Conservation (phyloP, 352 stramenopile genomes). For the Globisporangium cystogenes region DNA sequence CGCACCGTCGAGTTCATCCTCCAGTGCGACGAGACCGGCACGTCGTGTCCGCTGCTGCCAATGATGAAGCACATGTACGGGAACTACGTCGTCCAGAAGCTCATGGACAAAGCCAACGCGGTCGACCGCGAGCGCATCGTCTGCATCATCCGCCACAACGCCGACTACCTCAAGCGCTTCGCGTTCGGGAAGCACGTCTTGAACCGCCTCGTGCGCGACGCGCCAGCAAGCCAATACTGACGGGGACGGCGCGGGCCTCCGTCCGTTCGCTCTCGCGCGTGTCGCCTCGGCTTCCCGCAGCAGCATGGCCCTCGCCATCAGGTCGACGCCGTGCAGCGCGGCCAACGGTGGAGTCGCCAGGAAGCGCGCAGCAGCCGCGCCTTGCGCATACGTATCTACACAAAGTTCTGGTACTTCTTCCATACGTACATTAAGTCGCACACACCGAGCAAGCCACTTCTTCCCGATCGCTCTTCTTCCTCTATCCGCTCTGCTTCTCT, state of each 20-base stretch:
- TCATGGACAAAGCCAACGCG: slow-evolving; percentile 89
- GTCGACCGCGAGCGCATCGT: slow-evolving; percentile 85
- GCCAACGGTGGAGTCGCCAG: background rate
- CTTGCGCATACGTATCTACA: slow-evolving; percentile 1
- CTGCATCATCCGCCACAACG: slow-evolving; percentile 88
- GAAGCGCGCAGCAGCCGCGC: background rate
- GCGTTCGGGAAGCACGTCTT: slow-evolving; percentile 93
- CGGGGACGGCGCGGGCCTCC: background rate
- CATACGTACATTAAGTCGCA: background rate
- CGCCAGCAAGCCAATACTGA: slow-evolving; percentile 15
- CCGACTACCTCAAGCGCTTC: slow-evolving; percentile 89
- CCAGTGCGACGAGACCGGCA: slow-evolving; percentile 62
- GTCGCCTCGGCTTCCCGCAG: background rate
- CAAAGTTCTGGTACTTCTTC: too few species aligned
- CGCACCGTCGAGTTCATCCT: slow-evolving; percentile 79
- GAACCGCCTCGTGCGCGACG: slow-evolving; percentile 61
- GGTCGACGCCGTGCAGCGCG: slow-evolving; percentile 1
- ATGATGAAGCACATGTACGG: slow-evolving; percentile 97
- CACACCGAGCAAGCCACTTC: background rate
- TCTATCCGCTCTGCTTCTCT: too few species aligned
- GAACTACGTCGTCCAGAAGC: slow-evolving; percentile 97
- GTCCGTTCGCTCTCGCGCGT: too few species aligned
- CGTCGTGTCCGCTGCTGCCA: slow-evolving; percentile 74
- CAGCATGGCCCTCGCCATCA: slow-evolving; percentile 1
- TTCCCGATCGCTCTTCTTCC: background rate